phyloP scores from a whole-genome alignment of 768 basidiomycete species.

The Mycena capillaripes region DNA sequence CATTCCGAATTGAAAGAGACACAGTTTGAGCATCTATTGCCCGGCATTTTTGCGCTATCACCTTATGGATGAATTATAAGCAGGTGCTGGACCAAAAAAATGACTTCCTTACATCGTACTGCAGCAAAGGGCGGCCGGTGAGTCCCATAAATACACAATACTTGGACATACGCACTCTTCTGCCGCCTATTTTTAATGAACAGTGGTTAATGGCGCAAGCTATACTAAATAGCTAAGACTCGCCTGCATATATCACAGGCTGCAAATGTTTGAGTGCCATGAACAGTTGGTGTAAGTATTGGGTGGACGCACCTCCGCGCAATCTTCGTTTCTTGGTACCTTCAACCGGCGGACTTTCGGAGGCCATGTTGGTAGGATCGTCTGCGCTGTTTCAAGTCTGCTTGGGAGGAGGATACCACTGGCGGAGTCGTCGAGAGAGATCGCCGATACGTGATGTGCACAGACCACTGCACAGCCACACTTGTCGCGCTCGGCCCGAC shows the following conservation, averaged over 20 bases:
- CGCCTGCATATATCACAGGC: constrained; percentile 21
- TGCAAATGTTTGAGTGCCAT: background rate
- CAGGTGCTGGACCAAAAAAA: too few species aligned
- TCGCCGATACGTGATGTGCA: background rate
- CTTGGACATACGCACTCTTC: constrained; percentile 9
- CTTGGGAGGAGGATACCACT: too few species aligned
- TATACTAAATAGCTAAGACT: too few species aligned
- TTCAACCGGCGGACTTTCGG: background rate
- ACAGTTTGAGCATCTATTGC: constrained; percentile 22
- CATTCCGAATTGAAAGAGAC: constrained; percentile 31
- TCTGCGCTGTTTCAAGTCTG: too few species aligned
- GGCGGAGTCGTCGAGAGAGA: too few species aligned
- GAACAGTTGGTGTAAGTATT: too few species aligned
- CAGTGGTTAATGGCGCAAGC: too few species aligned
- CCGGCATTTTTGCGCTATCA: constrained; percentile 26
- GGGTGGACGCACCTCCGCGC: constrained; percentile 12
- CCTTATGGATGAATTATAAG: background rate
- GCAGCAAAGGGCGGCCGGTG: background rate
- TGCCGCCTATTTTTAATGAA: too few species aligned
- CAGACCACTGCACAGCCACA: background rate
- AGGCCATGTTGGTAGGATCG: constrained; percentile 10
- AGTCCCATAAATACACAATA: background rate
- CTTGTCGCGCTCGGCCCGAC: too few species aligned
- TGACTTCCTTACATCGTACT: constrained; percentile 21
- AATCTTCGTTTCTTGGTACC: constrained; percentile 25